phyloP scores from a whole-genome alignment of 805 yeast genomes.

The Isabelozyma gotoi region DNA sequence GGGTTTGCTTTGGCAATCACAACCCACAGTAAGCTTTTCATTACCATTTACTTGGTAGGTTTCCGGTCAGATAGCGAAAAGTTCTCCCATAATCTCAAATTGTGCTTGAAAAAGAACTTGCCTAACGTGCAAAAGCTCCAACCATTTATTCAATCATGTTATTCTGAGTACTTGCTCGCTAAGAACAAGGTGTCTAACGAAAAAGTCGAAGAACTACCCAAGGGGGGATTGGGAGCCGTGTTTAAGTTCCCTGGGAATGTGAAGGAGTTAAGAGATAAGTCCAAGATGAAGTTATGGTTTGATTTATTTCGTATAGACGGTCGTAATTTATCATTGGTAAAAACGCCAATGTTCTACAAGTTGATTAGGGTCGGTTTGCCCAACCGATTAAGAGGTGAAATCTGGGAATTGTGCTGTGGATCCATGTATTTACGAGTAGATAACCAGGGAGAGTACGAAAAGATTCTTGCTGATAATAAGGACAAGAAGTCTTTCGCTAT shows the following conservation, averaged over 20 bases:
- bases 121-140: constrained; percentile 60
- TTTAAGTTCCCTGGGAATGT: constrained; percentile 92
- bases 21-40: constrained; percentile 61
- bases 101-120: constrained; percentile 60
- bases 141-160: constrained; percentile 67
- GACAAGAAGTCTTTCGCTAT: constrained; percentile 77
- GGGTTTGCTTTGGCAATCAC: constrained; percentile 75
- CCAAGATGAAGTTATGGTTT: constrained; percentile 90
- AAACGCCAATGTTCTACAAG: constrained; percentile 76
- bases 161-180: constrained; percentile 79
- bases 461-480: constrained; percentile 57
- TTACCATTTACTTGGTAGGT: constrained; percentile 76
- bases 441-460: constrained; percentile 57
- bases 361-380: constrained; percentile 90
- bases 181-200: constrained; percentile 51
- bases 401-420: constrained; percentile 93
- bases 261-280: constrained; percentile 69
- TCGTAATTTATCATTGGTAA: constrained; percentile 71
- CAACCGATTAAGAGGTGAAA: constrained; percentile 90
- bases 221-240: constrained; percentile 82
- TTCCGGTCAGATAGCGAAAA: constrained; percentile 74
- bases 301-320: constrained; percentile 86
- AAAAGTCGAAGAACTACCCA: constrained; percentile 53
- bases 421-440: constrained; percentile 72
- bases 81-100: constrained; percentile 70